Conservation (phyloP, 371 early-diverging fungal species). For the Mortierella sp. region DNA sequence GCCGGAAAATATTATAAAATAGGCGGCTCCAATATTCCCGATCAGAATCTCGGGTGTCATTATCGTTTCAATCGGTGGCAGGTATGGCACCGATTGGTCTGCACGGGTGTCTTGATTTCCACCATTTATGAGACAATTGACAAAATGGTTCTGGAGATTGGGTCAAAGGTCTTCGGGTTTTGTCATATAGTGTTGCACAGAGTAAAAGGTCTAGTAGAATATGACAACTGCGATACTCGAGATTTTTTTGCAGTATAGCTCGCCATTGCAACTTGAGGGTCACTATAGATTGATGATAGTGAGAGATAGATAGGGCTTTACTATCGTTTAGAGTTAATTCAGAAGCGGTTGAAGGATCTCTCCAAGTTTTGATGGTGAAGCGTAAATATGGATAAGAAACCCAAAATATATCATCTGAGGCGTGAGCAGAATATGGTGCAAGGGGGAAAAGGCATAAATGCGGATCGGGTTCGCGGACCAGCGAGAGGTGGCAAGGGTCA, state of each 20-base stretch:
- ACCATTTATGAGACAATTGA: slow-evolving; percentile 59
- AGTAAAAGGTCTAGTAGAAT: slow-evolving; percentile 68
- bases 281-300: slow-evolving; percentile 63
- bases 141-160: slow-evolving; percentile 52
- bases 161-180: slow-evolving; percentile 39
- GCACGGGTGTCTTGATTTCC: slow-evolving; percentile 56
- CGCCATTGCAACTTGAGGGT: slow-evolving; percentile 76
- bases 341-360: slow-evolving; percentile 61
- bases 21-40: slow-evolving; percentile 64
- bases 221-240: slow-evolving; percentile 60
- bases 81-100: slow-evolving; percentile 17
- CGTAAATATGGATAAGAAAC: slow-evolving; percentile 67
- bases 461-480: too few relatives aligned
- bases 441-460: too few relatives aligned
- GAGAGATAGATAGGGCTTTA: slow-evolving; percentile 54
- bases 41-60: slow-evolving; percentile 65
- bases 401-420: too few relatives aligned
- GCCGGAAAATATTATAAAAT: slow-evolving; percentile 70
- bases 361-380: slow-evolving; percentile 58
- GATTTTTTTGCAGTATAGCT: slow-evolving; percentile 66
- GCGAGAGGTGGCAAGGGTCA: too few relatives aligned
- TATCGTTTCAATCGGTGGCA: slow-evolving; percentile 66
- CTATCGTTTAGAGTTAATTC: slow-evolving; percentile 46
- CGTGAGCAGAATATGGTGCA: too few relatives aligned
- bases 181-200: slow-evolving; percentile 62